Base-by-base conservation (phyloP, 371 early-diverging fungal species). In the Apophysomyces sp. region DNA sequence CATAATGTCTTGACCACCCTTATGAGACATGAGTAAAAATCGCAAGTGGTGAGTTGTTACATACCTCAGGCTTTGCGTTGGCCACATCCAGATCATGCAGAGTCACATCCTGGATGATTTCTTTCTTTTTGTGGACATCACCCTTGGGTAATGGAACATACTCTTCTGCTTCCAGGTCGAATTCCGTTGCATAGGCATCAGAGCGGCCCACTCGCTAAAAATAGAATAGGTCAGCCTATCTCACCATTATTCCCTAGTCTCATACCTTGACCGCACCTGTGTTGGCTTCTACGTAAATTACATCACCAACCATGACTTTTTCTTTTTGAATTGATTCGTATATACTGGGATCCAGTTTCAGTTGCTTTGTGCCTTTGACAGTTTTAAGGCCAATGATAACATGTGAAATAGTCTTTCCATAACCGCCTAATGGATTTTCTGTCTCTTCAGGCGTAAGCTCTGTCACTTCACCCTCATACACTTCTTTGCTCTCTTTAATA, bases 391-490 rank as follows among this genome's bases (percentile, higher is more conserved):
- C 94, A 65, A 99, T 90, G 62, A 97, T 85, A 15, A 98, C 98
- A 67, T 96, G 95, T 5, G 97, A 89, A 21, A 98, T 89, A 6
- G 96, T 93, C 80, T 97, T 98, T 28, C 95, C 94, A 71, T 97
- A 97, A 30, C 92, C 90, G 36, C 94, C 94, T 18, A 93, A 75
- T 27, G 94, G 94, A 78, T 96, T 95, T 72, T 95, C 98, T 16
- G 94, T 93, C 77, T 98, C 98, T 61, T 93, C 96, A 41, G 96
- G 96, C 9, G 94, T 92, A 37, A 99, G 76, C 68, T 99, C 98
- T 3, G 96, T 97, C 44, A 99, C 98, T 79, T 99, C 99, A 60
- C 99, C 99, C 80, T 99, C 99, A 70, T 98, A 98, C 3, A 99
- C 98, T 77, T 97, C 96, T 75, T 97, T 96, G 55, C 93, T 92